A percentile compares a stretch with the other conserved stretches of the same genome.
These are phyloP conservation scores for Pseudovirgaria hyperparasitica DNA, from an alignment of 2,329 filamentous ascomycete genomes.

Conservation along the genomic window DNA sequence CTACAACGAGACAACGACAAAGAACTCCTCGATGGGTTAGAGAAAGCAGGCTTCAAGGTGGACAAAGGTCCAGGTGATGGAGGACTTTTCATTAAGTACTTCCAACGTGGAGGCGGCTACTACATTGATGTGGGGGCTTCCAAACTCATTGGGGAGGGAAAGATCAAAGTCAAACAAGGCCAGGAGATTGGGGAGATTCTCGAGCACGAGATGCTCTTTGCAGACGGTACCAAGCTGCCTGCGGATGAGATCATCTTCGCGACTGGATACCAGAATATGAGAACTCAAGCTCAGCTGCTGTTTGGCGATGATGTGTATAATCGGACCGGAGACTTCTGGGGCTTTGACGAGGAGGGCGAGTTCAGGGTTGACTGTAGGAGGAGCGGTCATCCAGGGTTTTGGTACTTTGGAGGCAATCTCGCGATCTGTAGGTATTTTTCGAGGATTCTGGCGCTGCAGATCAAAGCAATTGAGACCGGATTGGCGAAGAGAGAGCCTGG, in stretches of 20 bases:
- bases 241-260: constrained; percentile 35
- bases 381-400: constrained; percentile 25
- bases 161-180: constrained; percentile 33
- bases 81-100: constrained; percentile 26
- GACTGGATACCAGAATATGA: constrained; percentile 35
- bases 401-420: constrained; percentile 33
- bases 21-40: constrained; percentile 28
- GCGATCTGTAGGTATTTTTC: constrained; percentile 35
- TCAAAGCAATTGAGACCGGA: constrained; percentile 28
- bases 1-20: constrained; percentile 19
- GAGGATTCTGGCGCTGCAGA: constrained; percentile 33
- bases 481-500: constrained; percentile 7
- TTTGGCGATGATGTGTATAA: constrained; percentile 29
- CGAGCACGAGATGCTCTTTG: constrained; percentile 28
- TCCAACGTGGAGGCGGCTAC: constrained; percentile 32
- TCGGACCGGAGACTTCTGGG: constrained; percentile 31
- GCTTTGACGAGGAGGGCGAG: constrained; percentile 35
- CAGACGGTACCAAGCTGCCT: constrained; percentile 28
- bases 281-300: constrained; percentile 23
- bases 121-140: constrained; percentile 36
- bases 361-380: constrained; percentile 28
- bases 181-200: constrained; percentile 24
- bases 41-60: constrained; percentile 28
- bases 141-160: constrained; percentile 28
- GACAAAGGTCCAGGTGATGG: constrained; percentile 17